Evolutionary conservation across 352 stramenopile species (phyloP).

Genomic region (Phytophthora cryptogea): DNA sequence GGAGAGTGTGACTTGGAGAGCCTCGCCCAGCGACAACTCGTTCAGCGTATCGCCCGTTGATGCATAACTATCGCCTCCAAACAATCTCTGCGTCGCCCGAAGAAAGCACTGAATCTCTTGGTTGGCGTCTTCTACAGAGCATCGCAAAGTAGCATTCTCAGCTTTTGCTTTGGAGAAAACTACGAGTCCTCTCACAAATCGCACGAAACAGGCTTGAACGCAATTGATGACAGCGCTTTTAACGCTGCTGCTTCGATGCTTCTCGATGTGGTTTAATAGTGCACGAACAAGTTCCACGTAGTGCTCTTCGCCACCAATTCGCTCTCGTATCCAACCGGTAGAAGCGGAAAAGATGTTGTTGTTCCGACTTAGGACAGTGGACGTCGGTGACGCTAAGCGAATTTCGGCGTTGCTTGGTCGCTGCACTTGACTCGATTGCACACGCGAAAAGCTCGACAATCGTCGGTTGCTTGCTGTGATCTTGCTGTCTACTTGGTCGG

Average conservation of each 20-base stretch:
- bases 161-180: not conserved
- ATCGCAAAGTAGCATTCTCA: conserved; percentile 12
- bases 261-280: conserved; percentile 20
- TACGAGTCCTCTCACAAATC: conserved; percentile 22
- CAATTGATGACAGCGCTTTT: conserved; percentile 14
- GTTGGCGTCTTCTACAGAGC: conserved; percentile 15
- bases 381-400: conserved; percentile 28
- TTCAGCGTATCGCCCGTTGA: not conserved
- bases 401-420: conserved; percentile 27
- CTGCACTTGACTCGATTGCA: conserved; percentile 20
- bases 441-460: conserved; percentile 25
- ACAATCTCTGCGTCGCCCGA: conserved; percentile 12
- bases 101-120: conserved; percentile 28
- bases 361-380: conserved; percentile 14
- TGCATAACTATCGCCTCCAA: conserved; percentile 9
- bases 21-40: conserved; percentile 9
- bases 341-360: conserved; percentile 1
- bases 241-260: conserved; percentile 6
- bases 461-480: conserved; percentile 17
- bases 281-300: conserved; percentile 14
- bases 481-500: conserved; percentile 14
- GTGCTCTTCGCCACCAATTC: conserved; percentile 4
- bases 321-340: not conserved
- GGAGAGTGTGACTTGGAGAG: conserved; percentile 13
- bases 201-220: conserved; percentile 17